These are phyloP conservation scores for Trametes hirsuta DNA, from an alignment of 1,284 basidiomycete species.

Conservation along the genomic window DNA sequence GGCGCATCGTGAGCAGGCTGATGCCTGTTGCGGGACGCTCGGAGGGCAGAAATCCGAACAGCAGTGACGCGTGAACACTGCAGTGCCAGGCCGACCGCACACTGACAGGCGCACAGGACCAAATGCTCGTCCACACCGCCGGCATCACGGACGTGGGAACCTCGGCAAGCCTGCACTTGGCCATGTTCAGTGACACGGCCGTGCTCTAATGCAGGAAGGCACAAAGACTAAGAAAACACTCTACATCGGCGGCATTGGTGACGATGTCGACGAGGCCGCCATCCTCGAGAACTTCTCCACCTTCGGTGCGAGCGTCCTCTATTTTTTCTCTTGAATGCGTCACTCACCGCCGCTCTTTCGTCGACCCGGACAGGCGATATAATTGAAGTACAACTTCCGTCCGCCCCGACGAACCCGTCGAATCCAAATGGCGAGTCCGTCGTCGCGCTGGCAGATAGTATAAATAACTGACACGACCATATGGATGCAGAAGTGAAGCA, in stretches of 20 bases:
- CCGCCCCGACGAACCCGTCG: constrained; percentile 63
- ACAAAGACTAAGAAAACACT: constrained; percentile 81
- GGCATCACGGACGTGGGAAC: constrained; percentile 21
- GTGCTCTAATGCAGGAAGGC: constrained; percentile 68
- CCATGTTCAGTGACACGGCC: constrained; percentile 21
- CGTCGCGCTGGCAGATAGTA: neutral
- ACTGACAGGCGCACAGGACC: constrained; percentile 2
- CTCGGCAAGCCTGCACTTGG: constrained; percentile 21
- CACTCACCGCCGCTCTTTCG: neutral
- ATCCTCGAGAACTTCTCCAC: constrained; percentile 73
- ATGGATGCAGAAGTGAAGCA: constrained; percentile 64
- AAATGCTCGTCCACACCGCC: constrained; percentile 16
- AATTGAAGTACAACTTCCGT: constrained; percentile 79
- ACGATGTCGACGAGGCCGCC: constrained; percentile 71
- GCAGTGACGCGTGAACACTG: neutral
- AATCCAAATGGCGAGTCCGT: constrained; percentile 50
- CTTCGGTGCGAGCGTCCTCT: constrained; percentile 60
- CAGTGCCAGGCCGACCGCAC: neutral
- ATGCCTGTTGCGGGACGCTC: neutral
- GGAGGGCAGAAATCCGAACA: neutral
- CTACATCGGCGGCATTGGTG: constrained; percentile 76
- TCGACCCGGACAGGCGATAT: constrained; percentile 62
- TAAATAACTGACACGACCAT: constrained; percentile 15
- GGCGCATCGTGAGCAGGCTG: constrained; percentile 1
- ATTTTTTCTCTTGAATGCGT: neutral